A percentile compares a stretch with the other conserved stretches of the same genome.
Conservation (phyloP, 169 alveolate genomes). For the Toxoplasma gondii region DNA sequence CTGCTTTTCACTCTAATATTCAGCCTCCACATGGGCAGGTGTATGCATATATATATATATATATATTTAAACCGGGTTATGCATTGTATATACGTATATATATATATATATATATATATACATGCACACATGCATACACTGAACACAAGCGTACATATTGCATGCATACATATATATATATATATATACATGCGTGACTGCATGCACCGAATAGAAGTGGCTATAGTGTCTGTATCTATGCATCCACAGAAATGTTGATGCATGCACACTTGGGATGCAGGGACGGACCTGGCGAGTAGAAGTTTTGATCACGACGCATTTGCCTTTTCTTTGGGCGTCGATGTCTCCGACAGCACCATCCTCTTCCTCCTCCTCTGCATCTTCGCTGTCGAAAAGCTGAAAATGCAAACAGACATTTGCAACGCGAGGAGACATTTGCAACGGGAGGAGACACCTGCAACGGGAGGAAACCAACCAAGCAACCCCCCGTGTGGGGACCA, state of each 20-base stretch:
- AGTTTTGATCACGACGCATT: conserved; percentile 90
- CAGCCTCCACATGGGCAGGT: too few species aligned
- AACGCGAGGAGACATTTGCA: not conserved
- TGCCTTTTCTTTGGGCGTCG: conserved; percentile 80
- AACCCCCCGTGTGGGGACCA: too few species aligned
- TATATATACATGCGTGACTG: not conserved
- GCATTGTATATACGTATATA: too few species aligned
- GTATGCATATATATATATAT: too few species aligned
- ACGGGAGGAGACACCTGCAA: not conserved
- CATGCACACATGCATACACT: too few species aligned
- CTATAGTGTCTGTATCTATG: not conserved
- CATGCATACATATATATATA: not conserved
- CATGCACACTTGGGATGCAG: too few species aligned
- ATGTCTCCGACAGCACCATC: conserved; percentile 75
- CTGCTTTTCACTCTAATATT: too few species aligned
- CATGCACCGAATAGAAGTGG: not conserved
- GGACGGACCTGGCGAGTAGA: conserved; percentile 86
- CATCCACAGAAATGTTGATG: not conserved
- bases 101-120: too few species aligned
- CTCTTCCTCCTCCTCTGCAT: conserved; percentile 68
- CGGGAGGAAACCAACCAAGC: too few species aligned
- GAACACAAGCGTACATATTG: too few species aligned
- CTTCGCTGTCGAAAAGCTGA: conserved; percentile 68
- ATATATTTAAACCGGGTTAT: too few species aligned
- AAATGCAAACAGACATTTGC: not conserved